A percentile compares a stretch with the other conserved stretches of the same genome.
Conservation (phyloP, 331 rosid species). For the Quercus lobata region DNA sequence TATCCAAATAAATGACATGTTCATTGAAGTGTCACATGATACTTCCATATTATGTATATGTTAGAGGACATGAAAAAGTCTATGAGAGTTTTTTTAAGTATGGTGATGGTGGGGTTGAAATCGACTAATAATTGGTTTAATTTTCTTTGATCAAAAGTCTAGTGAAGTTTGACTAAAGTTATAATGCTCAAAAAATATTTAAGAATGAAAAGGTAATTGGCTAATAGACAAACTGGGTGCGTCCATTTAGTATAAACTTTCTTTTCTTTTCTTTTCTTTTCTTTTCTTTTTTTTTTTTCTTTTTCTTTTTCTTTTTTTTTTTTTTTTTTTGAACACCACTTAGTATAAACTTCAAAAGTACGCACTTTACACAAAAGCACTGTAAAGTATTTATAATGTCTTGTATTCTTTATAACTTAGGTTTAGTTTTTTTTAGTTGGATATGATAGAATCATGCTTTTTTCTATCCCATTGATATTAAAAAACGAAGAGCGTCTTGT, state of each 20-base stretch:
- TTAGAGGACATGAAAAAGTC: too few species aligned
- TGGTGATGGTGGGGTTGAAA: not conserved
- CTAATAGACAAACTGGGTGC: not conserved
- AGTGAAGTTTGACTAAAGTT: not conserved
- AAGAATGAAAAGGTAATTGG: not conserved
- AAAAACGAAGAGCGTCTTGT: not conserved
- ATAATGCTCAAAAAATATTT: not conserved
- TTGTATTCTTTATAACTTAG: not conserved
- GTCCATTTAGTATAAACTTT: not conserved
- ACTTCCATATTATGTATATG: not conserved
- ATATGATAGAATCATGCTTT: not conserved
- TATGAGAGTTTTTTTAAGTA: not conserved
- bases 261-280: too few species aligned
- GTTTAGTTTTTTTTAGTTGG: not conserved
- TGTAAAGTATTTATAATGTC: not conserved
- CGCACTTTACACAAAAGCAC: not conserved
- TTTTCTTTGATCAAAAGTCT: not conserved
- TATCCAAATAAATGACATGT: not conserved
- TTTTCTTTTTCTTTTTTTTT: too few species aligned
- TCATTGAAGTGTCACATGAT: not conserved
- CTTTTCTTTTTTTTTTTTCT: fast-evolving
- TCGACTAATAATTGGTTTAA: not conserved
- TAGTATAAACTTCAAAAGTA: not conserved
- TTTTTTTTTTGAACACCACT: not conserved
- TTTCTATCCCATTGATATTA: not conserved